Evolutionary conservation across 129 eudicot genomes (phyloP), one percentile per base, ranked within the genome.

Genomic region (Chrysanthemum makinoi): DNA sequence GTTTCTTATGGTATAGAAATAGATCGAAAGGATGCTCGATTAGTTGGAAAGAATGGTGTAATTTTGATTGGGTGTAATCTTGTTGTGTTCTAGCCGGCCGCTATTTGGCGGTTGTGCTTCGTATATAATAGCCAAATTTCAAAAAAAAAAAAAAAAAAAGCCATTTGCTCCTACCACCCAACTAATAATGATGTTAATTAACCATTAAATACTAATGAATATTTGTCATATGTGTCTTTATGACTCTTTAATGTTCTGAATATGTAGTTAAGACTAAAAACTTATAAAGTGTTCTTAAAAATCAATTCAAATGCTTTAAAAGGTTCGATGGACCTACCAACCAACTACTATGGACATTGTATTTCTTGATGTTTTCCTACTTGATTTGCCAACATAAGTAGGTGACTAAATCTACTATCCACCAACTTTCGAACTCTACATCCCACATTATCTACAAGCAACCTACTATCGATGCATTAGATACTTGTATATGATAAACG

Each of bases 381-480:
- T 77, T 54, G 35, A 64, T 70, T 46, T 63, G 72, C 67, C 67
- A 70, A 55, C 72, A 69, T 61, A 50, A 69, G 80, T 69, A 77
- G 80, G 80, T 69, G 80, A 68, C 56, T 77, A 61, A 69, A 69
- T 77, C 24, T 62, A 77, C 70, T 61, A 77, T 69, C 71, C 35
- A 77, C 75, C 81, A 50, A 62, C 75, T 63, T 43, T 15, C n/a
- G n/a, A 61, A 35, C 19, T 61, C 39, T 35, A 51, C 55, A 39
- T 69, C 55, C 75, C 70, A 61, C 55, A 78, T 77, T 43, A 71
- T 72, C 72, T 70, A 62, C 72, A 68, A 77, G 53, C 72, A 70
- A 77, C 62, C 46, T 62, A 55, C 26, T 11, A 64, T 62, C 28
- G 15, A 62, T 62, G 54, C 18, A 77, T 62, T 28, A 53, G 7